Conservation (phyloP, 768 basidiomycete species). For the Albatrellus ellisii region DNA sequence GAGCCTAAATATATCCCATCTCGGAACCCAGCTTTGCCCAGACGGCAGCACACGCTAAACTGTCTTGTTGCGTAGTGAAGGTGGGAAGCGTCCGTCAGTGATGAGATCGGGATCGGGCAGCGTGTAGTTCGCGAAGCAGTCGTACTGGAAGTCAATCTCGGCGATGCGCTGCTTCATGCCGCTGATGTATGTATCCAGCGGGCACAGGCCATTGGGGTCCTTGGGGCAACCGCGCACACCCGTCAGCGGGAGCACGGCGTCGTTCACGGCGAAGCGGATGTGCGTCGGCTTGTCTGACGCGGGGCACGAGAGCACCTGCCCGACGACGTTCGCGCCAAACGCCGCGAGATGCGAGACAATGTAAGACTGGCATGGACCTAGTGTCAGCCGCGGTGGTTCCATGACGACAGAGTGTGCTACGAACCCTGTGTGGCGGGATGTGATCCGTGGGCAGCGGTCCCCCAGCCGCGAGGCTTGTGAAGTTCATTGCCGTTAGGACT, state of each 20-base stretch:
- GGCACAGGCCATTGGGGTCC: conserved; percentile 30
- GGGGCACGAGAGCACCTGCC: conserved; percentile 31
- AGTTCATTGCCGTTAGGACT: background rate
- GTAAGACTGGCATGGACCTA: no score
- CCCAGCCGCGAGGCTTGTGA: background rate
- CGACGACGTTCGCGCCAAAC: conserved; percentile 35
- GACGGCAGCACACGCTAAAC: no score
- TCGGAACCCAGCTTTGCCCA: no score
- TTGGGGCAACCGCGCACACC: conserved; percentile 27
- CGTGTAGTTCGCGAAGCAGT: conserved; percentile 35
- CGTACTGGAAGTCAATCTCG: conserved; percentile 27
- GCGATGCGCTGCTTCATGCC: conserved; percentile 25
- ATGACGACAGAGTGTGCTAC: background rate
- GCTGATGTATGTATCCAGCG: conserved; percentile 25
- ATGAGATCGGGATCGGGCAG: conserved; percentile 28
- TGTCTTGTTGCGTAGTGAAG: conserved; percentile 1
- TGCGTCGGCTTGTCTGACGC: conserved; percentile 16
- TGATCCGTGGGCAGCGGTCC: conserved; percentile 21
- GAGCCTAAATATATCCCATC: no score
- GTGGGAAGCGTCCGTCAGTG: conserved; percentile 20
- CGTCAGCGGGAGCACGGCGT: conserved; percentile 33
- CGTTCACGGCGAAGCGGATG: conserved; percentile 35
- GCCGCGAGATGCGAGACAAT: no score
- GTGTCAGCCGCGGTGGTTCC: no score
- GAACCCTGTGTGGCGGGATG: conserved; percentile 21